Evolutionary conservation across 257 asterid species (phyloP).

Genomic region (Rhazya stricta): DNA sequence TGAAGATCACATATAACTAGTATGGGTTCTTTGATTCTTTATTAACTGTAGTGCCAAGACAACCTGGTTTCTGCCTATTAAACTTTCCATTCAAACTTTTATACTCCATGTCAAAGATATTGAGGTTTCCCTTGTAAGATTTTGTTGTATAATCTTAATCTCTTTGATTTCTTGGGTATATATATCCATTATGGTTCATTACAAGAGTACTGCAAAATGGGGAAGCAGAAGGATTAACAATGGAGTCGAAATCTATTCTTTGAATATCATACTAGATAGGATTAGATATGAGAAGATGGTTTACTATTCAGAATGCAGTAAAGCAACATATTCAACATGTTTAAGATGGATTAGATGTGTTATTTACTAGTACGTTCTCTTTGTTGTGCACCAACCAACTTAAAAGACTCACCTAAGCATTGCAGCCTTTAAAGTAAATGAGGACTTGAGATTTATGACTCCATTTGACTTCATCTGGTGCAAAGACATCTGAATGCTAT

Average conservation of each 20-base stretch:
- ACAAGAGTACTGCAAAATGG: not conserved
- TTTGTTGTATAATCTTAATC: not conserved
- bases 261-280: too few species aligned
- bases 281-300: too few species aligned
- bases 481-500: too few species aligned
- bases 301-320: too few species aligned
- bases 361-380: not conserved
- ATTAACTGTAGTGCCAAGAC: slow-evolving; percentile 2
- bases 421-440: not conserved
- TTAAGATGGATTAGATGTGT: too few species aligned
- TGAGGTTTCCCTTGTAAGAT: not conserved
- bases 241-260: too few species aligned
- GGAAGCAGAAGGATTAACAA: too few species aligned
- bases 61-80: not conserved
- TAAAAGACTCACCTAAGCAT: not conserved
- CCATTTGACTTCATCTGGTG: too few species aligned
- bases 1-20: not conserved
- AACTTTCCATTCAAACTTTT: not conserved
- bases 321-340: too few species aligned
- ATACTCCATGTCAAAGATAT: not conserved
- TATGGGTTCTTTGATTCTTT: slow-evolving; percentile 9
- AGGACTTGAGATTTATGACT: too few species aligned
- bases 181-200: not conserved
- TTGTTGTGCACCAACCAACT: not conserved
- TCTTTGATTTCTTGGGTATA: not conserved